Conservation (phyloP, 176 grass and related monocot species). For the Aegilops speltoides region DNA sequence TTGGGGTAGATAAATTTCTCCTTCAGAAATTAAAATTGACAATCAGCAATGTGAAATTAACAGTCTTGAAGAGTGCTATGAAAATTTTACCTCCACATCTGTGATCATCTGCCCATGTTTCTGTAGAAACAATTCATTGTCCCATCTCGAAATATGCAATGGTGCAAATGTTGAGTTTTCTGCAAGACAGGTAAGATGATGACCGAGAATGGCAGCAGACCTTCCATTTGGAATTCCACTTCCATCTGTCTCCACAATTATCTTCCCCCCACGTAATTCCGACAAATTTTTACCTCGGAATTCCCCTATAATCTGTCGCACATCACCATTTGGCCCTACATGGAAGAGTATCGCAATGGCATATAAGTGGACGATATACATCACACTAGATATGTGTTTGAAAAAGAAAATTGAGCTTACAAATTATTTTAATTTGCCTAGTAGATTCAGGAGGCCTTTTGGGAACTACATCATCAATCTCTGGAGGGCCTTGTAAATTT, state of each 20-base stretch:
- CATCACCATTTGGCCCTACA: not conserved
- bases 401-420: not conserved
- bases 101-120: not conserved
- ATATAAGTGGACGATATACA: too few relatives aligned
- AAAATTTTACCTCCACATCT: not conserved
- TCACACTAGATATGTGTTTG: not conserved
- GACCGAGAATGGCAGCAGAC: not conserved
- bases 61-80: too few relatives aligned
- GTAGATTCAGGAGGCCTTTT: not conserved
- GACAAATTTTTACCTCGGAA: not conserved
- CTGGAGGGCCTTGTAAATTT: not conserved
- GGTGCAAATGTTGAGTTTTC: conserved; percentile 11
- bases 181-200: not conserved
- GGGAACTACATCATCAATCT: not conserved
- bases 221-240: not conserved
- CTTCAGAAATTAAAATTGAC: not conserved
- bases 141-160: conserved; percentile 13
- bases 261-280: not conserved
- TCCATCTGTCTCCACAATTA: not conserved
- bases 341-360: not conserved
- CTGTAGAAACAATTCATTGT: not conserved
- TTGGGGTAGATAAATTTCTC: not conserved
- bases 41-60: not conserved
- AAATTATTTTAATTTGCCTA: not conserved
- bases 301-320: not conserved